A percentile compares a stretch with the other conserved stretches of the same genome.
Conservation (phyloP, 2,329 filamentous ascomycete genomes). For the Lasiodiplodia theobromae region DNA sequence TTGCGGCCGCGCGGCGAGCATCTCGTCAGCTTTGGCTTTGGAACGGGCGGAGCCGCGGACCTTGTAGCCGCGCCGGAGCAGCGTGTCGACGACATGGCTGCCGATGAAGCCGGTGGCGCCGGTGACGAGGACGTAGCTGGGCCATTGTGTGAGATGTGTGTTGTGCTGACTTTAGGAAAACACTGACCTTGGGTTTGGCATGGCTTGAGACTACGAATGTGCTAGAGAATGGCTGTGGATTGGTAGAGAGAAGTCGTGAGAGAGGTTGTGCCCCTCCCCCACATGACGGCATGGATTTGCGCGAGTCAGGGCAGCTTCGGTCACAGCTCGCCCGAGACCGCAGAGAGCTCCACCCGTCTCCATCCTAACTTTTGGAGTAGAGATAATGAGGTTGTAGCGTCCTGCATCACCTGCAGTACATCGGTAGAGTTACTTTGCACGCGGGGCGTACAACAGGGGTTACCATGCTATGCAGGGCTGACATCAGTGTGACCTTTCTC, state of each 20-base stretch:
- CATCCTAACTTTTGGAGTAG: background rate
- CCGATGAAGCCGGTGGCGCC: slow-evolving; percentile 39
- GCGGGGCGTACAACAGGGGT: no score
- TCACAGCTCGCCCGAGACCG: slow-evolving; percentile 6
- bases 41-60: slow-evolving; percentile 34
- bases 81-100: slow-evolving; percentile 35
- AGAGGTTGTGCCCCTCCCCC: slow-evolving; percentile 2
- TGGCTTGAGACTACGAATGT: background rate
- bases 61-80: slow-evolving; percentile 31
- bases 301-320: slow-evolving; percentile 6
- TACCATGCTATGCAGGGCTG: no score
- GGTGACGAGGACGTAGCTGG: slow-evolving; percentile 35
- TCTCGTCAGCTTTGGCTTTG: slow-evolving; percentile 36
- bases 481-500: no score
- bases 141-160: background rate
- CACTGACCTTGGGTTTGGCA: slow-evolving; percentile 7
- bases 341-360: background rate
- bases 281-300: background rate
- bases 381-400: background rate
- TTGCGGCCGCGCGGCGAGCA: slow-evolving; percentile 50
- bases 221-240: background rate
- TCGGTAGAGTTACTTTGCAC: background rate
- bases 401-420: background rate
- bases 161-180: no score
- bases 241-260: background rate